These are phyloP conservation scores for Hanseniaspora meyeri DNA, from an alignment of 805 yeast species.

Conservation along the genomic window DNA sequence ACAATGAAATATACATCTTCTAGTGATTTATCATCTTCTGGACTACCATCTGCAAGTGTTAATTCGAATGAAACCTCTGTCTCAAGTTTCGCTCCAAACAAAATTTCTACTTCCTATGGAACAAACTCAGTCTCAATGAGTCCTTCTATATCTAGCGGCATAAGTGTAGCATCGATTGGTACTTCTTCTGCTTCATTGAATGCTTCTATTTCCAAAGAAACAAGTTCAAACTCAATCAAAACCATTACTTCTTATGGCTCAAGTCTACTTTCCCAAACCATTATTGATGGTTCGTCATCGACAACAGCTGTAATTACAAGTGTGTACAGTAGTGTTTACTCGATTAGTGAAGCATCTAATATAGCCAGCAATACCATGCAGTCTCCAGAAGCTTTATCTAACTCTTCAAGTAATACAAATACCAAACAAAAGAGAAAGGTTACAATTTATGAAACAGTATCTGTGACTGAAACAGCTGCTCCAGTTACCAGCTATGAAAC, in stretches of 20 bases:
- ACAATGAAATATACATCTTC: background rate
- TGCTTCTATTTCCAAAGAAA: too few relatives aligned
- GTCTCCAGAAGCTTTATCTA: background rate
- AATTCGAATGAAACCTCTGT: background rate
- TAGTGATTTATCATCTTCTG: background rate
- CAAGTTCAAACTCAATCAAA: too few relatives aligned
- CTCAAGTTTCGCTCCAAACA: background rate
- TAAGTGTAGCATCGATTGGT: too few relatives aligned
- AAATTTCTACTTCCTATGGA: too few relatives aligned
- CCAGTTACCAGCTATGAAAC: constrained; percentile 7
- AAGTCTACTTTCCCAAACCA: background rate
- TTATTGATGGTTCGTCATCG: background rate
- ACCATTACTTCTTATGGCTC: background rate
- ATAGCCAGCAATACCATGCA: background rate
- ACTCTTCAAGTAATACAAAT: background rate
- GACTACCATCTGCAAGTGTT: background rate
- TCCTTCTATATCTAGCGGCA: too few relatives aligned
- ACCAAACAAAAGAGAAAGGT: constrained; percentile 12
- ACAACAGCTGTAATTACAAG: background rate
- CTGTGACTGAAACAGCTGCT: constrained; percentile 8
- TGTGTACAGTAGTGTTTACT: constrained; percentile 1
- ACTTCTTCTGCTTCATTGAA: too few relatives aligned
- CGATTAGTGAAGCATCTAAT: background rate
- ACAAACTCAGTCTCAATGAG: too few relatives aligned
- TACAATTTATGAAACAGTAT: constrained; percentile 12